Conservation (phyloP, 371 early-diverging fungal genomes). For the Mortierella sp. region DNA sequence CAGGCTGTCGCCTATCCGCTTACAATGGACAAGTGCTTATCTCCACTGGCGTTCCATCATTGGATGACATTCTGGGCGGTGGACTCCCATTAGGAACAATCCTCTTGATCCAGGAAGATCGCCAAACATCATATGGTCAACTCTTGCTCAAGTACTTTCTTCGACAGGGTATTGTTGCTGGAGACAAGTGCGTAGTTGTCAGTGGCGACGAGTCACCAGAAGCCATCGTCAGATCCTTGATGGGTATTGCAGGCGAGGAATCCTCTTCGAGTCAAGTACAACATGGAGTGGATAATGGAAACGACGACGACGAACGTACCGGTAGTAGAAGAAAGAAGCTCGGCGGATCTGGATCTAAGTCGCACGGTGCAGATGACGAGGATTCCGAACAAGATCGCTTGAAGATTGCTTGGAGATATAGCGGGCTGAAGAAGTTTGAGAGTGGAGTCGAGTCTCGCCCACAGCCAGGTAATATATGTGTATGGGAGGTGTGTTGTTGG, state of each 20-base stretch:
- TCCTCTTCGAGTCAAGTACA: constrained; percentile 46
- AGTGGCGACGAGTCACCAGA: constrained; percentile 73
- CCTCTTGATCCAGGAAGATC: constrained; percentile 84
- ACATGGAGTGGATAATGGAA: constrained; percentile 60
- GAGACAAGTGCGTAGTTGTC: constrained; percentile 78
- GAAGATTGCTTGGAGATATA: constrained; percentile 95
- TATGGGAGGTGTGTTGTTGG: too few species aligned
- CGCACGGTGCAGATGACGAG: constrained; percentile 28
- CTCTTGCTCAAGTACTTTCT: constrained; percentile 84
- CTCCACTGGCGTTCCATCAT: constrained; percentile 89
- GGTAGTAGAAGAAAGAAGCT: constrained; percentile 11
- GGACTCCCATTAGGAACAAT: constrained; percentile 89
- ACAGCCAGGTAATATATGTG: constrained; percentile 15
- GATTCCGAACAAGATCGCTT: constrained; percentile 70
- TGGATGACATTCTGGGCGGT: constrained; percentile 90
- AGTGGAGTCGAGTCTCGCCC: constrained; percentile 45
- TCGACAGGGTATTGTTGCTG: constrained; percentile 85
- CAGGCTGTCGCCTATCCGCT: constrained; percentile 80
- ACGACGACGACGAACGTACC: constrained; percentile 34
- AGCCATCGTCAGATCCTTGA: constrained; percentile 65
- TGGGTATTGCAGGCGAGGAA: constrained; percentile 66
- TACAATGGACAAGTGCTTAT: constrained; percentile 83
- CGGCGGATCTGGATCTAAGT: constrained; percentile 7
- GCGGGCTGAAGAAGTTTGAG: constrained; percentile 77
- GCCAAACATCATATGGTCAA: constrained; percentile 85